phyloP scores from a whole-genome alignment of 1,284 basidiomycete genomes.

The Trametes polyzona region DNA sequence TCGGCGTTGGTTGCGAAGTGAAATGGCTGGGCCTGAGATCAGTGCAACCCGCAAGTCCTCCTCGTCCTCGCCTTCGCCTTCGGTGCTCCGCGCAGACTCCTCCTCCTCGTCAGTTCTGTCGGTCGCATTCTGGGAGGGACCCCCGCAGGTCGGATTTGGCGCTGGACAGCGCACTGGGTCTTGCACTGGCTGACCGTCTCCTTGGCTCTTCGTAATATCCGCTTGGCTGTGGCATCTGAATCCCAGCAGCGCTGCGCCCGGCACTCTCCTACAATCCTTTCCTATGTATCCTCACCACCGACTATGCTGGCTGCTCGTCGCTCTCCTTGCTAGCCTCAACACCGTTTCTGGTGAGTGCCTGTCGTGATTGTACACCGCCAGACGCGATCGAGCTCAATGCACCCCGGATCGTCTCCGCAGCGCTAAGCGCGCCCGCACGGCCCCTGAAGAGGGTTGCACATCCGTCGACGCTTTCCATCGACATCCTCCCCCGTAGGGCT shows the following conservation, averaged over 20 bases:
- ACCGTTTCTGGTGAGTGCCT: slow-evolving; percentile 22
- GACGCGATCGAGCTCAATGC: slow-evolving; percentile 5
- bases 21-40: not conserved
- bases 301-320: slow-evolving; percentile 22
- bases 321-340: slow-evolving; percentile 19
- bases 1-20: slow-evolving; percentile 7
- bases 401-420: not conserved
- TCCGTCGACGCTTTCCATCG: slow-evolving; percentile 60
- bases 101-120: not conserved
- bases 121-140: slow-evolving; percentile 17
- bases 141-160: slow-evolving; percentile 29
- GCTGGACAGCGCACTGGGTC: slow-evolving; percentile 22
- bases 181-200: slow-evolving; percentile 4
- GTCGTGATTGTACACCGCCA: not conserved
- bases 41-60: not conserved
- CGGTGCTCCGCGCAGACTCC: slow-evolving; percentile 2
- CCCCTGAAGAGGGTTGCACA: slow-evolving; percentile 62
- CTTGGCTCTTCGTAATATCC: slow-evolving; percentile 21
- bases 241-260: slow-evolving; percentile 13
- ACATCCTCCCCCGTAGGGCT: slow-evolving; percentile 64
- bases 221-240: slow-evolving; percentile 9
- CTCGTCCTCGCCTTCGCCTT: not conserved
- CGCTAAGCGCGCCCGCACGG: slow-evolving; percentile 48
- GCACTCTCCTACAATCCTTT: slow-evolving; percentile 19
- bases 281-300: slow-evolving; percentile 25